Base-by-base conservation (phyloP, 352 stramenopile genomes). In the Pythium aquatile region DNA sequence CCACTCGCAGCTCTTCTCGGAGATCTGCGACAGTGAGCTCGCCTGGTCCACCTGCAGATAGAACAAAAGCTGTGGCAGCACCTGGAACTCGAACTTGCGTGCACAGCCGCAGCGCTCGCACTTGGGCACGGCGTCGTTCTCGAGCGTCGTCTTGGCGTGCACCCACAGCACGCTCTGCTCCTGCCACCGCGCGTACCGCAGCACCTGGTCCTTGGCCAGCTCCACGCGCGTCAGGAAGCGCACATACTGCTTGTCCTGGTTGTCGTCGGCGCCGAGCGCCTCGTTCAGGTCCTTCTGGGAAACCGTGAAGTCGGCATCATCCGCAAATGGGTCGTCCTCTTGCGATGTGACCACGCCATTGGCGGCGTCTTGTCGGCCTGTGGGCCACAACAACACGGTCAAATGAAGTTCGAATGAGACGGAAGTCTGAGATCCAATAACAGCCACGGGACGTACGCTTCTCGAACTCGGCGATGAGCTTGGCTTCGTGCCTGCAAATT, bases 31-130 rank as follows among this genome's bases (percentile, higher is more conserved):
- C 24, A 90, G 73, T 33, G 79, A 85, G 44, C 76, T 79, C 14
- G 76, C 63, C 47, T 85, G 69, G 70, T 97, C 81, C 39, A 96
- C 79, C 29, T 90, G 70, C 39, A 98, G 66, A 68, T 97, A 97
- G 70, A 96, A 96, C 0, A 98, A 64, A 49, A 98, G 86, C 78
- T 98, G 95, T 0, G 95, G 95, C 63, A 98, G 81, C 65, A 98
- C 81, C 69, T 98, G 95, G 66, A 98, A 98, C 78, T 98, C 95
- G 65, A 98, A 98, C 58, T 87, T 80, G 28, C 95, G 89, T 29
- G 71, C 62, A 28, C 76, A 74, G 29, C 91, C 88, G 68, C 95
- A 98, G 13, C 77, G 79, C 32, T 80, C 40, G 64, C 94, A 98
- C 20, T 72, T 49, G 6, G 88, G 91, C 17, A 96, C 78, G 13